Evolutionary conservation across 2,329 filamentous ascomycete genomes (phyloP), one percentile per base, ranked within the genome.

Genomic region (Fusarium veterinarium): DNA sequence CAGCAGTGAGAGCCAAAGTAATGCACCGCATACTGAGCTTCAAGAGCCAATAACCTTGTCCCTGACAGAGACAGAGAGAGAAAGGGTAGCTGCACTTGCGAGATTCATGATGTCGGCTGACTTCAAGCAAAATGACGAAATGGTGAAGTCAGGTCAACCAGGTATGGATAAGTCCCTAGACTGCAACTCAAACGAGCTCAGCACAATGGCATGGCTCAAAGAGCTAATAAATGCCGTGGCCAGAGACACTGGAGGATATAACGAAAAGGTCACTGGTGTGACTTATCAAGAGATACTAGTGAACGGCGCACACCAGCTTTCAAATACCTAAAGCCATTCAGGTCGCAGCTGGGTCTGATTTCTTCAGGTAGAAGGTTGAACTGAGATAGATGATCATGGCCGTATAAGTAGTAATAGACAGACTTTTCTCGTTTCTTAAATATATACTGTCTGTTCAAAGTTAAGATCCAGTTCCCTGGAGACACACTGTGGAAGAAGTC

Each of bases 141-240:
- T 5, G 0, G 3, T 6, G 4, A 41, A 38, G 5, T 23, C 9
- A 6, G n/a, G 13, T 4, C 31, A 5, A 14, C 6, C 6, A 5
- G 14, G 8, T 31, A 25, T n/a, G 1, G 17, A 6, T 4, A 17
- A 16, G 20, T 19, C 19, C 20, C 23, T 12, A 14, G 44, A 38
- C 4, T 33, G 44, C 0, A 40, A 40, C 14, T 14, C 44, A 5
- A 37, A 17, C 13, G 42, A 51, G 20, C 17, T 51, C 6, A 62
- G 20, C 17, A 41, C 35, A 13, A 8, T 23, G 5, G 33, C 23
- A 3, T 40, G 45, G 45, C 19, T 64, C 8, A 33, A 64, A 14
- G 61, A 51, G 12, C 16, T 64, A 17, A 44, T 52, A 35, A n/a
- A 1, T 9, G 20, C 30, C 0, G 33, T 8, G 13, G 28, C n/a